A percentile compares a stretch with the other conserved stretches of the same genome.
These are phyloP conservation scores for Anethum foeniculum DNA, from an alignment of 140 eudicot species.

Conservation along the genomic window DNA sequence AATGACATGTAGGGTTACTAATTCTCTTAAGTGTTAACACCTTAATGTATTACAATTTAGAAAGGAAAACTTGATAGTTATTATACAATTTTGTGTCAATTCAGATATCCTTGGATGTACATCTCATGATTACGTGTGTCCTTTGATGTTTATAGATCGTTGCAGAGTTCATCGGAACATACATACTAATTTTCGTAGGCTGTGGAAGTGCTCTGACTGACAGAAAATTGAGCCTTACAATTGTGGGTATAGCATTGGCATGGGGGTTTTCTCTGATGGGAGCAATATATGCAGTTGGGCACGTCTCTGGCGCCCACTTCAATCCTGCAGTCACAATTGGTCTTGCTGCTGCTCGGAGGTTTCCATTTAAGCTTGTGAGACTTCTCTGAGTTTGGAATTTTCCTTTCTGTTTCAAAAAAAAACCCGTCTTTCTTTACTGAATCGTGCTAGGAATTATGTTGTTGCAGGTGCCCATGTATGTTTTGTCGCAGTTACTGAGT, in stretches of 20 bases:
- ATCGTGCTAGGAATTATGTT: background rate
- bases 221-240: conserved; percentile 36
- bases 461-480: conserved; percentile 58
- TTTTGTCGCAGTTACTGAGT: conserved; percentile 46
- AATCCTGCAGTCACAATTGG: conserved; percentile 67
- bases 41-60: background rate
- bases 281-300: conserved; percentile 49
- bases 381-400: background rate
- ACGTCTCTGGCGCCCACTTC: conserved; percentile 59
- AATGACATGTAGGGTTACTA: background rate
- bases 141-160: conserved; percentile 27
- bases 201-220: conserved; percentile 55
- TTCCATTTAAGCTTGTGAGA: conserved; percentile 36
- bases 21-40: no score
- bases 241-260: conserved; percentile 44
- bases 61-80: background rate
- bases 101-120: background rate
- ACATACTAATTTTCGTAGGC: conserved; percentile 49
- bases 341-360: conserved; percentile 31
- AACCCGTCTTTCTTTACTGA: background rate
- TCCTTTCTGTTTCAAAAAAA: background rate
- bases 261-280: conserved; percentile 47
- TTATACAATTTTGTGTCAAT: background rate
- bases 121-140: background rate
- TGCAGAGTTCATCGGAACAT: conserved; percentile 58